Base-by-base conservation (phyloP, 1,139 yeast species). In the Candida sp. region DNA sequence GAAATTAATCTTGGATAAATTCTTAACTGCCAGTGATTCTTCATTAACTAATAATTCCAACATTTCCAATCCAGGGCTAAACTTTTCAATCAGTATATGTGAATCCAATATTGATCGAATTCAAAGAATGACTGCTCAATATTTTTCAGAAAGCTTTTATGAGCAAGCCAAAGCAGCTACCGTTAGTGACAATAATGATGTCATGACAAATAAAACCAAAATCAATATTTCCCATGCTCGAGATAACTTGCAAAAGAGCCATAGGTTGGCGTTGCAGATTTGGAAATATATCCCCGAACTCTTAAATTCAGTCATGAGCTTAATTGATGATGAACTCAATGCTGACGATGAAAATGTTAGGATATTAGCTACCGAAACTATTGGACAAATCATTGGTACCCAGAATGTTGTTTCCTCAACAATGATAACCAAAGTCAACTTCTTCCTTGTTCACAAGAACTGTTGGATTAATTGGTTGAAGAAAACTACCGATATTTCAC, bases 281-380 rank as follows among this genome's bases (percentile, higher is more conserved):
- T 91, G 97, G 97, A 77, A 72, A 49, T 75, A 79, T 44, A 83
- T 83, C 0, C 97, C 97, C 0, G 93, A 86, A 35, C 66, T 88
- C 27, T 66, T 89, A 22, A 75, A 79, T 3, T 81, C 95, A 1
- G 86, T 87, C 0, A 78, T 88, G 73, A 95, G 96, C 0, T 77
- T 88, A 45, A 69, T 90, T 5, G 90, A 87, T 51, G 93, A 87
- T 55, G 96, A 89, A 50, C 66, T 91, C 42, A 82, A 79, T 49
- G 85, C 93, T 0, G 93, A 86, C 39, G 81, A 84, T 50, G 80
- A 78, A 22, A 63, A 71, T 19, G 70, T 87, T 23, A 75, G 97
- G 49, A 61, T 72, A 1, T 61, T 86, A 45, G 91, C 96, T 0
- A 87, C 96, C 0, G 78, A 77, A 40, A 79, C 95, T 0, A 75